Percentiles rank a stretch among this genome's conserved stretches.
Conservation (phyloP, 2,329 filamentous ascomycete species). For the Ascomycota sp. region DNA sequence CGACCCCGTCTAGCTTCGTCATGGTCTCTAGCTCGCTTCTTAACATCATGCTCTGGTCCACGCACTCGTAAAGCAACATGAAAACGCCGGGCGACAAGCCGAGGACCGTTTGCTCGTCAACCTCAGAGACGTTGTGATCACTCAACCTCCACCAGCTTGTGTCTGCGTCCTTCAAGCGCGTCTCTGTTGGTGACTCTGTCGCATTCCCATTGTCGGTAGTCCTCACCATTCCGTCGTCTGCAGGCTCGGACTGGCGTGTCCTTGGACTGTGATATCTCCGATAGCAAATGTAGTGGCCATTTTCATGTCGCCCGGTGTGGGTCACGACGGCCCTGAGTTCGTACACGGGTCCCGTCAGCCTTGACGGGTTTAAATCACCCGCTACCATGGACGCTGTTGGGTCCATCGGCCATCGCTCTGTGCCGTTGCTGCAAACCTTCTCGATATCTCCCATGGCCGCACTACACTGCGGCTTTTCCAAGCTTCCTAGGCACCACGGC, state of each 20-base stretch:
- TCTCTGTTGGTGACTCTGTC: too few species aligned
- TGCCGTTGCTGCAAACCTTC: conserved; percentile 1
- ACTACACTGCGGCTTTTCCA: conserved; percentile 4
- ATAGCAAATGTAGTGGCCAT: conserved; percentile 89
- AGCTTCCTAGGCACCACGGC: conserved; percentile 61
- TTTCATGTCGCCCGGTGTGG: conserved; percentile 77
- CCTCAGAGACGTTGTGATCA: conserved; percentile 60
- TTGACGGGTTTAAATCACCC: conserved; percentile 25
- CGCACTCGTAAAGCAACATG: conserved; percentile 87
- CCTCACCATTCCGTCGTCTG: not conserved
- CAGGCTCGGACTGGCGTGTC: too few species aligned
- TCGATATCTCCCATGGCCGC: too few species aligned
- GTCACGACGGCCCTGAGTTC: conserved; percentile 66
- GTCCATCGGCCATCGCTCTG: conserved; percentile 48
- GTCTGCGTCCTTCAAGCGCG: conserved; percentile 2
- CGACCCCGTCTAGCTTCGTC: conserved; percentile 3
- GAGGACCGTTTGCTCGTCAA: conserved; percentile 51
- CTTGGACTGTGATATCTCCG: conserved; percentile 33
- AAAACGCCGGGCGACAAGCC: conserved; percentile 58
- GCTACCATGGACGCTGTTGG: conserved; percentile 54
- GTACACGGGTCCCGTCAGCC: conserved; percentile 39
- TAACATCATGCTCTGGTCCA: conserved; percentile 30
- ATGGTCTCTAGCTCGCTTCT: conserved; percentile 9
- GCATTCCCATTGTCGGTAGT: conserved; percentile 1
- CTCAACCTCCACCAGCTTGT: conserved; percentile 76